These are phyloP conservation scores for Candida ovalis DNA, from an alignment of 805 yeast species.

Conservation along the genomic window DNA sequence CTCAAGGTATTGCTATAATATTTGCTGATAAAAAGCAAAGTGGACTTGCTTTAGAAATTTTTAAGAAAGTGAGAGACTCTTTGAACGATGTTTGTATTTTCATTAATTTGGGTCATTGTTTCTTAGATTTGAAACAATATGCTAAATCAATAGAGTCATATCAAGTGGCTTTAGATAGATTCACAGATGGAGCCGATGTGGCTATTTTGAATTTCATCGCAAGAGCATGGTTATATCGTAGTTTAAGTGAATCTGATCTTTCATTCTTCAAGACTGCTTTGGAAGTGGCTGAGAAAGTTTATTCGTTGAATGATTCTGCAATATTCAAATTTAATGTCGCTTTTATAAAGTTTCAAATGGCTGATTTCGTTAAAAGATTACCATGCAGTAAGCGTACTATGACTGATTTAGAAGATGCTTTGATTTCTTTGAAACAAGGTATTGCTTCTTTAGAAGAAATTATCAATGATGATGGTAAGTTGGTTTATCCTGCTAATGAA, in stretches of 20 bases:
- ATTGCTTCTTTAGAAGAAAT: constrained; percentile 40
- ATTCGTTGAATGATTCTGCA: constrained; percentile 36
- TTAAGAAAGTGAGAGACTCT: constrained; percentile 87
- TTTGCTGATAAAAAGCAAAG: constrained; percentile 80
- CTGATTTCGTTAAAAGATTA: constrained; percentile 71
- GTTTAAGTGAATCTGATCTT: constrained; percentile 59
- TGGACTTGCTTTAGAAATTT: constrained; percentile 76
- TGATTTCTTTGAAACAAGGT: constrained; percentile 58
- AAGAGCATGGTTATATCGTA: constrained; percentile 85
- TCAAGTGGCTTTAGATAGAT: constrained; percentile 70
- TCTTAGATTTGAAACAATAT: constrained; percentile 76
- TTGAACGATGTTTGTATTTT: constrained; percentile 78
- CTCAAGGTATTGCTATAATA: constrained; percentile 93
- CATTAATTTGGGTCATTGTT: constrained; percentile 84
- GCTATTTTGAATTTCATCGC: constrained; percentile 71
- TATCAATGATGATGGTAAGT: not conserved
- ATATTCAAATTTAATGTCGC: constrained; percentile 75
- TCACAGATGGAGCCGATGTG: constrained; percentile 59
- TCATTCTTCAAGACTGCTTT: constrained; percentile 60
- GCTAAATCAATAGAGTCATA: constrained; percentile 86
- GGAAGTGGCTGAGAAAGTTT: constrained; percentile 58
- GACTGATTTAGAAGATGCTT: constrained; percentile 55
- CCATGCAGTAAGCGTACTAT: constrained; percentile 56
- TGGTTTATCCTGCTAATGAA: constrained; percentile 62
- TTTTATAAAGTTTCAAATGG: constrained; percentile 78